Evolutionary conservation across 306 rosid genomes (phyloP), one percentile per base, ranked within the genome.

Genomic region (Trifolium repens): DNA sequence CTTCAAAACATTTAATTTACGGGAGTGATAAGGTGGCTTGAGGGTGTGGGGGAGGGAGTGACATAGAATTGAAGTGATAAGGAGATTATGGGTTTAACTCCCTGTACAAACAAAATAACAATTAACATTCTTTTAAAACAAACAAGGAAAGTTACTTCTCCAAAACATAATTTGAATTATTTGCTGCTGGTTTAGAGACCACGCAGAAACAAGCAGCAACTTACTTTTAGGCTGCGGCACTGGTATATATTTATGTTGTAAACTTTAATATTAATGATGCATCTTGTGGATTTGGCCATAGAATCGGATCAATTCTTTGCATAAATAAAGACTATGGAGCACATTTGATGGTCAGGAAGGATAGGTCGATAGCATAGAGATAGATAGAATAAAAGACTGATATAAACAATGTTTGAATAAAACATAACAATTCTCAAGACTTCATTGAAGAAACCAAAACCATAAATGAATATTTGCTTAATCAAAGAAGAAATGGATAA

Each of bases 401-500:
- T 26, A 10, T 9, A 12, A 43, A 42, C 6, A 1, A n/a, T 39
- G n/a, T 10, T 40, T 8, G 22, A 44, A 22, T 37, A 78, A 47
- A 74, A 32, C 10, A 60, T 49, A 40, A 46, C 64, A 47, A 79
- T 53, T 43, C 22, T 53, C 15, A 65, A 63, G 7, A 54, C 9
- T 72, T 30, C 50, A 50, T 37, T 15, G 8, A 15, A 26, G 44
- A 9, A 55, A 47, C 5, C 3, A 50, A 50, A 44, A 50, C 62
- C 57, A 66, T 14, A 22, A 64, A 52, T 52, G 52, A 14, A 72
- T 39, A 40, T 39, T 42, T 26, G 47, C 22, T 46, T 8, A 60
- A 14, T 40, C 58, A 60, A 59, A 4, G 60, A 24, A 73, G 35
- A 73, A 46, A 46, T 49, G 60, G 46, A 60, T 66, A 19, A 4